Conservation (phyloP, 768 basidiomycete species). For the Panellus pusillus region DNA sequence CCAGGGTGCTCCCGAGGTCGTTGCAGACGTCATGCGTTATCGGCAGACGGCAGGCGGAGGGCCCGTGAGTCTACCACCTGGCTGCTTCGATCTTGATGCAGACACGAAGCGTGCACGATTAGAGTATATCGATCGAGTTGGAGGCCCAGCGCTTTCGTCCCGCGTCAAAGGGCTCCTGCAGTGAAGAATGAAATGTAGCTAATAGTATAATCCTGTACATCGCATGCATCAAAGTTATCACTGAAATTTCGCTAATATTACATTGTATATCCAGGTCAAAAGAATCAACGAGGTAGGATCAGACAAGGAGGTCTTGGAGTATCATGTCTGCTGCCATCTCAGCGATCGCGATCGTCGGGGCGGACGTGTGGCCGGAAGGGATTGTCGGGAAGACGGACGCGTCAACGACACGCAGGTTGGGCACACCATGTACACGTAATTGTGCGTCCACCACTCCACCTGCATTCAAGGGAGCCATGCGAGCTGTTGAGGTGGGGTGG, state of each 20-base stretch:
- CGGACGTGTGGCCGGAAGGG: conserved; percentile 1
- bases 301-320: background rate
- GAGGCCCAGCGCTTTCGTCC: conserved; percentile 1
- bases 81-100: conserved; percentile 43
- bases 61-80: conserved; percentile 44
- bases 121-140: conserved; percentile 8
- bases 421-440: background rate
- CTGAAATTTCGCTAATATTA: too few species aligned
- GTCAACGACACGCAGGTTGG: background rate
- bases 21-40: conserved; percentile 60
- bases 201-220: too few species aligned
- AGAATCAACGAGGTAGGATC: too few species aligned
- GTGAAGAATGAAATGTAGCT: background rate
- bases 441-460: conserved; percentile 2
- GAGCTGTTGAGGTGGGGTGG: conserved; percentile 3
- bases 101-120: conserved; percentile 21
- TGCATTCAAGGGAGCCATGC: background rate
- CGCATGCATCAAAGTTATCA: too few species aligned
- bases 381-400: conserved; percentile 6
- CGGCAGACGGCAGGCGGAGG: conserved; percentile 41
- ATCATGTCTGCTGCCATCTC: conserved; percentile 1
- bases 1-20: conserved; percentile 47
- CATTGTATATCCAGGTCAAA: too few species aligned
- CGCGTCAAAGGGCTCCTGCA: conserved; percentile 8
- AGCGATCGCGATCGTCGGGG: background rate